Conservation (phyloP, 2,329 filamentous ascomycete genomes). For the Fusarium verrucosum region DNA sequence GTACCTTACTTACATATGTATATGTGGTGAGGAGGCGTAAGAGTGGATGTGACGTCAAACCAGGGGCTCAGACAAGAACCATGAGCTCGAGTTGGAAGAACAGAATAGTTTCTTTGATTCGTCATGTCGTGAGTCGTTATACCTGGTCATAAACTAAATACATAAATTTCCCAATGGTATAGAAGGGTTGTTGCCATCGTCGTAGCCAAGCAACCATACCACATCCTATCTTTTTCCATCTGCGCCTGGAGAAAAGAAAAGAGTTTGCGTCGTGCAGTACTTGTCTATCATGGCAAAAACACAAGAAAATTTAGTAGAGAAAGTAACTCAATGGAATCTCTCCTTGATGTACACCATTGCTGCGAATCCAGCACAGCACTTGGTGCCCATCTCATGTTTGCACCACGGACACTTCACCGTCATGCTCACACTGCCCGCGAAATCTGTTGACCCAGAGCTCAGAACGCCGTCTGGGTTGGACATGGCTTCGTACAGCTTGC, state of each 20-base stretch:
- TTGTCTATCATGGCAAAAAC: conserved; percentile 11
- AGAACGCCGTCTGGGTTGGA: conserved; percentile 65
- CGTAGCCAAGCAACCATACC: conserved; percentile 11
- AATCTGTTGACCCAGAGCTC: conserved; percentile 57
- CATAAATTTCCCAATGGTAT: conserved; percentile 21
- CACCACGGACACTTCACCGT: conserved; percentile 78
- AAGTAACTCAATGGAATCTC: conserved; percentile 59
- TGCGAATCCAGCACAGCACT: conserved; percentile 74
- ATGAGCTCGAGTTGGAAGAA: not conserved
- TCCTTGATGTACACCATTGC: conserved; percentile 73
- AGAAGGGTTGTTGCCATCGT: conserved; percentile 4
- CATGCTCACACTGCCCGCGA: conserved; percentile 66
- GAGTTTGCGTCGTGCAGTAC: conserved; percentile 32
- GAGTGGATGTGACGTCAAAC: conserved; percentile 37
- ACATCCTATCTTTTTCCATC: conserved; percentile 3
- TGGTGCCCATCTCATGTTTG: conserved; percentile 73
- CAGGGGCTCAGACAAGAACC: conserved; percentile 1
- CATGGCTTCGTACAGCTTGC: conserved; percentile 71
- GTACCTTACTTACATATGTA: too few species aligned
- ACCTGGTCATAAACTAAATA: conserved; percentile 33
- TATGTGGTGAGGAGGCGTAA: conserved; percentile 1
- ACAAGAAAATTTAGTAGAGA: not conserved
- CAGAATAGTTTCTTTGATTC: conserved; percentile 8
- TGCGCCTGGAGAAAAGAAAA: conserved; percentile 15
- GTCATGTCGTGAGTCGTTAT: conserved; percentile 40